Base-by-base conservation (phyloP, 257 asterid genomes). In the Leonotis leonurus region DNA sequence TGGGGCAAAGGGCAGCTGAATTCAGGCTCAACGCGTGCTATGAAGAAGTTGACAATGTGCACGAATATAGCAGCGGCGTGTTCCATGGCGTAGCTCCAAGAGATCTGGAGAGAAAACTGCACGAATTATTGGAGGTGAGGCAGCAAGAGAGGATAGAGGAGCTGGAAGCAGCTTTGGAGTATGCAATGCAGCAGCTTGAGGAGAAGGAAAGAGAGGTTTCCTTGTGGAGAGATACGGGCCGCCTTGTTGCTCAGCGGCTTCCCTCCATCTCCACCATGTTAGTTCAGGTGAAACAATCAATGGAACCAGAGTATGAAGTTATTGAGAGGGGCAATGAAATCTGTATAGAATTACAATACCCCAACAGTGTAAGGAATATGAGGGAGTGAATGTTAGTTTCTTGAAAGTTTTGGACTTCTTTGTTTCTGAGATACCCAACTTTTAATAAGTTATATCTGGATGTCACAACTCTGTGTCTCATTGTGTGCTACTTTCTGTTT, bases 201-300 rank as follows among this genome's bases (percentile, higher is more conserved):
- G 79, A 77, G 53, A 83, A 63, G 26, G 83, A 82, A 53, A 73
- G 66, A 39, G 89, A 86, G 72, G 72, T 86, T 13, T 64, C 67
- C 6, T 73, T 89, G 82, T 88, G 95, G 96, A 85, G 68, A 73
- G 88, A 83, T 14, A 68, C 92, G 8, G 90, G 83, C 3, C 63
- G 76, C 12, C 67, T 80, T 63, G 53, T 78, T 39, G 70, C 77
- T 12, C 80, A 67, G 13, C 80, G 71, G 44, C 56, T 78, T 44
- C 81, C 89, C 0, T 65, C 43, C 71, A 44, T 67, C 39, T 52
- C 68, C 25, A 44, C 54, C 68, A 25, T 73, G 60, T 51, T 50
- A 35, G 60, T 55, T 18, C 51, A 66, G 36, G 49, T 37, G 43
- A 58, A 68, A 51, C 71, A 35, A 39, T 18, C 39, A 35, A 24